Conservation (phyloP, 495 filamentous ascomycete genomes). For the Melanomma pulvis-pyrius region DNA sequence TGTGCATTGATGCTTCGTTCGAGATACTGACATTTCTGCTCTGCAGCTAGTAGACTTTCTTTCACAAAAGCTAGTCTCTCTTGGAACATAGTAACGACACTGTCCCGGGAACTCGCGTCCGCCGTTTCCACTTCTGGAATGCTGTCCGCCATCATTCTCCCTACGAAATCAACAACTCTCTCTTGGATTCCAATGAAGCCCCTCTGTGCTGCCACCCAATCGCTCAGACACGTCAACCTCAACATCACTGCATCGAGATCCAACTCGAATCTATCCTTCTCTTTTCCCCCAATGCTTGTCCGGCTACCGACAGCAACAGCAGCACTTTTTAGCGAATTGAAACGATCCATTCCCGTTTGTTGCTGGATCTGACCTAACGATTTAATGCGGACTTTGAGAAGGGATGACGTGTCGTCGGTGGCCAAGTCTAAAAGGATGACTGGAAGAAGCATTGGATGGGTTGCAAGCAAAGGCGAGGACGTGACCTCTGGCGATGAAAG, state of each 20-base stretch:
- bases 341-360: slow-evolving; percentile 22
- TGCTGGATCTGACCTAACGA: slow-evolving; percentile 21
- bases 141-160: neutral
- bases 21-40: slow-evolving; percentile 22
- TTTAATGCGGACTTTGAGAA: slow-evolving; percentile 21
- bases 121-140: neutral
- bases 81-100: neutral
- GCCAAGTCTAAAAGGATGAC: slow-evolving; percentile 13
- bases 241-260: slow-evolving; percentile 22
- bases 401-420: slow-evolving; percentile 11
- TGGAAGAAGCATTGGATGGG: slow-evolving; percentile 12
- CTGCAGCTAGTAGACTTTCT: slow-evolving; percentile 10
- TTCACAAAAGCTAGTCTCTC: slow-evolving; percentile 8
- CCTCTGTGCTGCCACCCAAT: slow-evolving; percentile 23
- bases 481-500: neutral
- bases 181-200: slow-evolving; percentile 16
- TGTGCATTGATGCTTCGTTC: slow-evolving; percentile 16
- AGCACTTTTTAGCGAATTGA: slow-evolving; percentile 10
- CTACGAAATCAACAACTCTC: slow-evolving; percentile 1
- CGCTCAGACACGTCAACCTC: slow-evolving; percentile 17
- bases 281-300: neutral
- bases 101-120: neutral
- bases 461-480: neutral
- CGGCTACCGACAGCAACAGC: slow-evolving; percentile 1
- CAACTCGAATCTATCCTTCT: slow-evolving; percentile 13